Percentiles rank a stretch among this genome's conserved stretches.
phyloP scores from a whole-genome alignment of 257 asterid genomes.

The Avicennia marina region DNA sequence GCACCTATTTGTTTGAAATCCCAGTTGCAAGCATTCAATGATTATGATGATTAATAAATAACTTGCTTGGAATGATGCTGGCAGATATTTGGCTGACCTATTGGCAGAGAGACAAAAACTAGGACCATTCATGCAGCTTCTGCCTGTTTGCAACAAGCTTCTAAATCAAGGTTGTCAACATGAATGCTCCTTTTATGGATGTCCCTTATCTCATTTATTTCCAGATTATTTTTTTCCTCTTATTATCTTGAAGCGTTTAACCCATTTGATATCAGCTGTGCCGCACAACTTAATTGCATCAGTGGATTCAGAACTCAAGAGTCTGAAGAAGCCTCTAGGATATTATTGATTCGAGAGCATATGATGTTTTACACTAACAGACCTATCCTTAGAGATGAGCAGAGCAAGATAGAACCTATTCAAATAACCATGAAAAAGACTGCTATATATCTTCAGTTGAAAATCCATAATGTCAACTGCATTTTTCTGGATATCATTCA shows the following conservation, averaged over 20 bases:
- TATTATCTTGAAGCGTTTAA: not conserved
- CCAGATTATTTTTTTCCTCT: not conserved
- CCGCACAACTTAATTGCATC: too few species aligned
- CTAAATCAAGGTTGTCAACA: constrained; percentile 55
- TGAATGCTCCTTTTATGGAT: not conserved
- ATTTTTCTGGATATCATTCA: too few species aligned
- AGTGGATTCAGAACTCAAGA: too few species aligned
- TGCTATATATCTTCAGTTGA: too few species aligned
- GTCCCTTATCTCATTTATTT: not conserved
- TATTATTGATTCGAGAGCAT: too few species aligned
- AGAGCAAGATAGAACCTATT: too few species aligned
- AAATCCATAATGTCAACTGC: too few species aligned
- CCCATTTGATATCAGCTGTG: too few species aligned
- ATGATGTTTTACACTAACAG: too few species aligned
- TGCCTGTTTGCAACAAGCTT: constrained; percentile 64
- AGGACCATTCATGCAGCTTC: constrained; percentile 58
- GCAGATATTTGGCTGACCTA: constrained; percentile 61
- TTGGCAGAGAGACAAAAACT: constrained; percentile 59
- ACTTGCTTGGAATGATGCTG: constrained; percentile 13
- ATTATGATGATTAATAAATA: not conserved
- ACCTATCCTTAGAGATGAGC: too few species aligned
- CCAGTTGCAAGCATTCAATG: not conserved
- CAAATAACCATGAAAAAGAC: too few species aligned
- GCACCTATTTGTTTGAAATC: not conserved
- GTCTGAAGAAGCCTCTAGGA: too few species aligned